Evolutionary conservation across 1,284 basidiomycete genomes (phyloP).

Genomic region (Melanopsichium pennsylvanicum): DNA sequence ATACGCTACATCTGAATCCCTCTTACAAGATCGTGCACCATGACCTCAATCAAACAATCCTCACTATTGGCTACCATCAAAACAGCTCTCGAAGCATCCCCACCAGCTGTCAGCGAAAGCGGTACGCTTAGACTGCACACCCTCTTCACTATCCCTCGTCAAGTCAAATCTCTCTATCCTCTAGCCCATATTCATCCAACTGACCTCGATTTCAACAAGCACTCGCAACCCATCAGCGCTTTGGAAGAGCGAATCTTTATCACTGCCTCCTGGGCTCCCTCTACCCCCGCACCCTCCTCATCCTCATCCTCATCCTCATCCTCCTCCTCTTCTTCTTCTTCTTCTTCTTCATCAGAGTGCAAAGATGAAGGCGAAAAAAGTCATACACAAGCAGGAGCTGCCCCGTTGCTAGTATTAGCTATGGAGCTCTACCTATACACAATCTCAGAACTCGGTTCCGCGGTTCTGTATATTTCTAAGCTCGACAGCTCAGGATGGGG

Average conservation of each 20-base stretch:
- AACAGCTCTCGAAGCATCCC: conserved; percentile 13
- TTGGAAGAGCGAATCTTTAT: conserved; percentile 39
- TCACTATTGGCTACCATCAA: conserved; percentile 33
- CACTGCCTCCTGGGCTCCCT: conserved; percentile 43
- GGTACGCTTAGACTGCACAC: conserved; percentile 48
- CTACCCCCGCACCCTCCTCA: neutral
- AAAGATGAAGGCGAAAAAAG: no score
- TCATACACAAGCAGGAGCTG: neutral
- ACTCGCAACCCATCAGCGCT: conserved; percentile 19
- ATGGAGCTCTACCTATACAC: conserved; percentile 84
- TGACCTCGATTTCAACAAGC: conserved; percentile 29
- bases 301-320: no score
- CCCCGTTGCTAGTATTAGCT: conserved; percentile 72
- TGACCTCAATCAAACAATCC: no score
- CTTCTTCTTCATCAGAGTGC: no score
- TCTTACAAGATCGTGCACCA: no score
- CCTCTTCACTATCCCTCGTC: conserved; percentile 56
- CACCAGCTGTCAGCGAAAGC: conserved; percentile 20
- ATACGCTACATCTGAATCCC: no score
- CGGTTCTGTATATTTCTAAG: conserved; percentile 89
- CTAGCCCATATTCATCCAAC: conserved; percentile 58
- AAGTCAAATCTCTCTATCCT: conserved; percentile 56
- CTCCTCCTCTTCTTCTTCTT: no score
- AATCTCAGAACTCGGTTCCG: conserved; percentile 74
- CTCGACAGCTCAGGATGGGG: conserved; percentile 89